phyloP scores from a whole-genome alignment of 2,329 filamentous ascomycete genomes.

The Beauveria varroae region DNA sequence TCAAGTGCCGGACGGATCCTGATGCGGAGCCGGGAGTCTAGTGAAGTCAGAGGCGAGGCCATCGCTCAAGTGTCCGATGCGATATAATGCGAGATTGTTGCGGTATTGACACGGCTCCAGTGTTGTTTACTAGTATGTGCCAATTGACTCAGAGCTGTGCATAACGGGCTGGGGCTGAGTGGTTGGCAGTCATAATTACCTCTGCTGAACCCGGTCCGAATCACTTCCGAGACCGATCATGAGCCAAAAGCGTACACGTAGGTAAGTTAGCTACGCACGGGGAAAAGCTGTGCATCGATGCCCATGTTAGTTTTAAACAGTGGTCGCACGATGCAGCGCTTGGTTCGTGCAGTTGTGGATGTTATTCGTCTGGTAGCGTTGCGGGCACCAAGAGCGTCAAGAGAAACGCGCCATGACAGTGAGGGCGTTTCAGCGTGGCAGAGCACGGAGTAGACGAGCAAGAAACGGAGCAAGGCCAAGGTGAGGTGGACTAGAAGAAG shows the following conservation, averaged over 20 bases:
- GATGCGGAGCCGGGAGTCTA: background rate
- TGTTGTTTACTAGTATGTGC: too few species aligned
- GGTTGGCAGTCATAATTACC: background rate
- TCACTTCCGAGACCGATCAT: background rate
- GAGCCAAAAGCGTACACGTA: background rate
- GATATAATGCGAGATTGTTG: too few species aligned
- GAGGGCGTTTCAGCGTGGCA: background rate
- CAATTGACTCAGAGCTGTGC: background rate
- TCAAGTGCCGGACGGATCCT: slow-evolving; percentile 1
- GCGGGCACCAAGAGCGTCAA: background rate
- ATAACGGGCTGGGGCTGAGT: background rate
- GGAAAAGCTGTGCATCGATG: background rate
- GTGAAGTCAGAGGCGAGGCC: background rate
- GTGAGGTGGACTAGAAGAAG: background rate
- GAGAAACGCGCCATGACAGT: background rate
- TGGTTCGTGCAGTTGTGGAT: background rate
- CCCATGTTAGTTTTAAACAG: background rate
- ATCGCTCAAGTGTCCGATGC: background rate
- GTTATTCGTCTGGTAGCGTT: background rate
- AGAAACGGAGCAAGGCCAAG: background rate
- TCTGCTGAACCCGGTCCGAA: background rate
- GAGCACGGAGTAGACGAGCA: background rate
- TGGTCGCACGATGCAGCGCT: background rate
- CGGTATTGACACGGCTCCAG: too few species aligned
- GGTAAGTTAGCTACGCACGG: background rate